phyloP scores from a whole-genome alignment of 495 filamentous ascomycete species.

The Penicillium ochrochloron region DNA sequence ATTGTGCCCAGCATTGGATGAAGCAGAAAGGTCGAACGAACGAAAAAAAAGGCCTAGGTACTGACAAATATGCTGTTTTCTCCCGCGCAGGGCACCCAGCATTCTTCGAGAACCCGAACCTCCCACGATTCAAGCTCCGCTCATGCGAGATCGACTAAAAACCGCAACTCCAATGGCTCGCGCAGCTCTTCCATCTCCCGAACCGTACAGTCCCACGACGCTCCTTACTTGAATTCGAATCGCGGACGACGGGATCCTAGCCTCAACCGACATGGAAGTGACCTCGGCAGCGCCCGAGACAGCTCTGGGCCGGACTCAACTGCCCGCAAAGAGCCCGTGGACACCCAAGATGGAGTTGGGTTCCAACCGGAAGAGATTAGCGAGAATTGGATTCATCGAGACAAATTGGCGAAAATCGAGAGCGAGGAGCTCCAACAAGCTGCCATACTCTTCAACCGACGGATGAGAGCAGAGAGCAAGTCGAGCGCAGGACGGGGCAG shows the following conservation, averaged over 20 bases:
- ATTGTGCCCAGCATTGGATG: neutral
- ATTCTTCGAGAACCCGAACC: constrained; percentile 41
- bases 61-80: constrained; percentile 19
- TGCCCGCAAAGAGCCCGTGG: constrained; percentile 33
- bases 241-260: constrained; percentile 55
- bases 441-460: constrained; percentile 70
- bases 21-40: neutral
- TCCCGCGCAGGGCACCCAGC: constrained; percentile 29
- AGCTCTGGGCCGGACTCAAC: constrained; percentile 49
- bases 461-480: constrained; percentile 62
- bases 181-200: constrained; percentile 48
- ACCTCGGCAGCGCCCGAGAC: constrained; percentile 61
- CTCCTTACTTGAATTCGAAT: constrained; percentile 26
- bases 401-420: constrained; percentile 94
- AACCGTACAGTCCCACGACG: constrained; percentile 36
- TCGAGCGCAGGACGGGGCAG: constrained; percentile 57
- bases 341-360: constrained; percentile 23
- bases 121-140: constrained; percentile 44
- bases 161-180: constrained; percentile 47
- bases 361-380: constrained; percentile 25
- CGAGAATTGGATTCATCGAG: constrained; percentile 89
- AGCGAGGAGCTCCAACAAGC: constrained; percentile 89
- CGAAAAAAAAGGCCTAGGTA: constrained; percentile 4
- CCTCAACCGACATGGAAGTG: constrained; percentile 54
- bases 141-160: constrained; percentile 32